phyloP scores from a whole-genome alignment of 2,329 filamentous ascomycete genomes.

The Apiospora marii region DNA sequence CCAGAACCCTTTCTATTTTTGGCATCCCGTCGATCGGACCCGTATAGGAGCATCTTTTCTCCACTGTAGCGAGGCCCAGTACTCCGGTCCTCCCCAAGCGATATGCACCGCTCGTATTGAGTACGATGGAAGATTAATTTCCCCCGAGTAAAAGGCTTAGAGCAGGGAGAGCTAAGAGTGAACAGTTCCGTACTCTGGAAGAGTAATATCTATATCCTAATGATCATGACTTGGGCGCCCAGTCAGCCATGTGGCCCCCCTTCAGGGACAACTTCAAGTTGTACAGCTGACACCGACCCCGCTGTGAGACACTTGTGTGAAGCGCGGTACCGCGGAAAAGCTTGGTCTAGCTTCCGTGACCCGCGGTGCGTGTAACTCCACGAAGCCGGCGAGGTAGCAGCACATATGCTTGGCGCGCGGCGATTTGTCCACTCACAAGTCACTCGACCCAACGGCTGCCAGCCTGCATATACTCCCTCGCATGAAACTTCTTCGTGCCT shows the following conservation, averaged over 20 bases:
- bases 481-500: neutral
- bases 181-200: no score
- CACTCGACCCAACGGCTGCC: neutral
- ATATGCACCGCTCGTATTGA: neutral
- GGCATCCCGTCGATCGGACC: neutral
- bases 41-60: neutral
- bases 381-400: neutral
- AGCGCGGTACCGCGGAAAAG: neutral
- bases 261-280: no score
- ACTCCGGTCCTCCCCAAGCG: neutral
- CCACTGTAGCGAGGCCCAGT: neutral
- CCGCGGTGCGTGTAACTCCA: neutral
- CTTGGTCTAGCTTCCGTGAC: neutral
- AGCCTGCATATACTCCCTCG: neutral
- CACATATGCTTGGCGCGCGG: neutral
- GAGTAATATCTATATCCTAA: no score
- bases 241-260: no score
- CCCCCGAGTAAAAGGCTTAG: neutral
- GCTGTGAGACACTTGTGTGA: neutral
- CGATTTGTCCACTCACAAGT: neutral
- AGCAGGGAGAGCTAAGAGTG: no score
- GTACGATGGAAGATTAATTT: neutral
- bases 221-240: no score
- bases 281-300: no score
- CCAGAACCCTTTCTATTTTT: neutral